Percentiles rank a stretch among this genome's conserved stretches.
Conservation (phyloP, 2,329 filamentous ascomycete genomes). For the Botrytis byssoidea region DNA sequence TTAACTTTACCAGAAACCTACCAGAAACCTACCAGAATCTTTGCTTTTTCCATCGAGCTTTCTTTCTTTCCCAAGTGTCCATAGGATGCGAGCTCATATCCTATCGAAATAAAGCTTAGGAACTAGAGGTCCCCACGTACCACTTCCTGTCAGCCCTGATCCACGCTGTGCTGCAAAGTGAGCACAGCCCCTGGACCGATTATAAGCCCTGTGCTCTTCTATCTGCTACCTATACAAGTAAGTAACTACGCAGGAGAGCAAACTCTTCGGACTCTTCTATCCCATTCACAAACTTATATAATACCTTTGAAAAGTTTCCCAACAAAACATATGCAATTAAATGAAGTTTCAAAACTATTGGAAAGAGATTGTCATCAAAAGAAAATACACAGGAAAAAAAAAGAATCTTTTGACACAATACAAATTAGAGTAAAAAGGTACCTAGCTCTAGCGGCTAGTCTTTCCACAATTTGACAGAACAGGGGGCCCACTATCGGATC, state of each 20-base stretch:
- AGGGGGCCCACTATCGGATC: not conserved
- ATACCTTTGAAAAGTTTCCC: not conserved
- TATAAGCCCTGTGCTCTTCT: not conserved
- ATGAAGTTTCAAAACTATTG: not conserved
- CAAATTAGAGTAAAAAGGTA: not conserved
- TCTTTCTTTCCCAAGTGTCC: not conserved
- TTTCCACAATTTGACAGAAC: not conserved
- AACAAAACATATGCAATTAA: not conserved
- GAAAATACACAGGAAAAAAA: not conserved
- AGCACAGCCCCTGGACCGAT: slow-evolving; percentile 3
- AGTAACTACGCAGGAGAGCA: not conserved
- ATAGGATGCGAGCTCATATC: not conserved
- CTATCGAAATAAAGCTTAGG: not conserved
- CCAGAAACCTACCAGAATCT: not conserved
- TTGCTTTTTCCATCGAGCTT: not conserved
- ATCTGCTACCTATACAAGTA: not conserved
- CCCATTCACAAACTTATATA: not conserved
- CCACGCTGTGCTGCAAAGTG: not conserved
- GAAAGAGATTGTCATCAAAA: not conserved
- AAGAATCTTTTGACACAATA: not conserved
- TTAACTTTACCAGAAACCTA: not conserved
- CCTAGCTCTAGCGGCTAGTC: not conserved
- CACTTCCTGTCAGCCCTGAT: not conserved
- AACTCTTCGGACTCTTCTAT: not conserved
- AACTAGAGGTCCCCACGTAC: not conserved